phyloP scores from a whole-genome alignment of 371 early-diverging fungal species.

The Mortierella sp. region DNA sequence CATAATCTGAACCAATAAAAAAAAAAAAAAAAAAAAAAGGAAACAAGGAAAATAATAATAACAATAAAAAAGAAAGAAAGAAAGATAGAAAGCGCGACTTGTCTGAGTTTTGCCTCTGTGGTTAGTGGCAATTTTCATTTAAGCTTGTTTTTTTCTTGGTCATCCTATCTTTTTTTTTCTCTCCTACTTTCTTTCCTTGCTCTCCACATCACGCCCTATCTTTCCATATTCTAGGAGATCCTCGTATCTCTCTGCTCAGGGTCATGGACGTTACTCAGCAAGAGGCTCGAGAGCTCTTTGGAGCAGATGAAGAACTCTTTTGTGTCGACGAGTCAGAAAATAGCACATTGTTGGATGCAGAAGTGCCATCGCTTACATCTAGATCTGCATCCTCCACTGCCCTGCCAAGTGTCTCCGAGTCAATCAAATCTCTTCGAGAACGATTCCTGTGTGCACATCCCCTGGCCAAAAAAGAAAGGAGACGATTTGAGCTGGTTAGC shows the following conservation, averaged over 20 bases:
- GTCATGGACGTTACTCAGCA: too few species aligned
- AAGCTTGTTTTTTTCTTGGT: not conserved
- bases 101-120: not conserved
- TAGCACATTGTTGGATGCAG: conserved; percentile 18
- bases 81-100: not conserved
- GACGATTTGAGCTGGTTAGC: conserved; percentile 23
- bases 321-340: conserved; percentile 16
- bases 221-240: too few species aligned
- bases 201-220: too few species aligned
- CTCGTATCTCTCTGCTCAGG: too few species aligned
- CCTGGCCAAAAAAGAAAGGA: conserved; percentile 6
- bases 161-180: not conserved
- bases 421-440: conserved; percentile 19
- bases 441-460: conserved; percentile 29
- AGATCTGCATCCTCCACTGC: not conserved
- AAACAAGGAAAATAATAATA: conserved; percentile 20
- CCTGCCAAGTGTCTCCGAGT: not conserved
- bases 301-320: not conserved
- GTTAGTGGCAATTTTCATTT: not conserved
- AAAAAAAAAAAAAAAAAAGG: not conserved
- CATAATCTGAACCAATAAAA: too few species aligned
- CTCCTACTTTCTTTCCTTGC: too few species aligned
- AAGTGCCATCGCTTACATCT: conserved; percentile 12
- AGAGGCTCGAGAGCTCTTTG: too few species aligned
- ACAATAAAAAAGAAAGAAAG: conserved; percentile 12